Conservation (phyloP, 2,329 filamentous ascomycete genomes). For the Pseudopyricularia cyperi region DNA sequence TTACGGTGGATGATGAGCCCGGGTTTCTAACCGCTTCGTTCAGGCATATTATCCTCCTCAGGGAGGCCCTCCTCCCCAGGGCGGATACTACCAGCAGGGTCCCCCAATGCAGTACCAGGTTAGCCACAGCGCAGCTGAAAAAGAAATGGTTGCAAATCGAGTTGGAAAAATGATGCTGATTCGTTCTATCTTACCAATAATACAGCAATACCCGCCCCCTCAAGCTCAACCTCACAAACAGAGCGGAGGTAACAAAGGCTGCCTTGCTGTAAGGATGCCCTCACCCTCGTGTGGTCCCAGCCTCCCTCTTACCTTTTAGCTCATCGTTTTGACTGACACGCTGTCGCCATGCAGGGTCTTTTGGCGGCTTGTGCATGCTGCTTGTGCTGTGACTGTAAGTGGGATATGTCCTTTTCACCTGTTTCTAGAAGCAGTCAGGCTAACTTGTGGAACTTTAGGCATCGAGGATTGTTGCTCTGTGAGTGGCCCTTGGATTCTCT, state of each 20-base stretch:
- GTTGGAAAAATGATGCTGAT: background rate
- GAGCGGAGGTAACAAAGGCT: slow-evolving; percentile 22
- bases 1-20: slow-evolving; percentile 3
- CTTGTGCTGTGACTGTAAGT: slow-evolving; percentile 33
- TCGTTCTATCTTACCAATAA: background rate
- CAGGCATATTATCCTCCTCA: slow-evolving; percentile 5
- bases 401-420: background rate
- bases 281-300: background rate
- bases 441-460: background rate
- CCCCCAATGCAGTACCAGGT: slow-evolving; percentile 22
- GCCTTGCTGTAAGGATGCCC: slow-evolving; percentile 23
- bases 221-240: slow-evolving; percentile 24
- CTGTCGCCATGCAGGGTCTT: slow-evolving; percentile 12
- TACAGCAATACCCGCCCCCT: slow-evolving; percentile 18
- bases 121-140: background rate
- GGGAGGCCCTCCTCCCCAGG: slow-evolving; percentile 24
- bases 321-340: background rate
- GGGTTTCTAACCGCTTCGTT: background rate
- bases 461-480: background rate
- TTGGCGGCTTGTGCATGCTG: slow-evolving; percentile 39
- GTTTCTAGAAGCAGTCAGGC: background rate
- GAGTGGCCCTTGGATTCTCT: background rate
- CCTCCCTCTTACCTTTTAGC: background rate
- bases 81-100: slow-evolving; percentile 27
- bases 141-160: background rate